Base-by-base conservation (phyloP, 2,329 filamentous ascomycete genomes). In the Aspergillus sp. region DNA sequence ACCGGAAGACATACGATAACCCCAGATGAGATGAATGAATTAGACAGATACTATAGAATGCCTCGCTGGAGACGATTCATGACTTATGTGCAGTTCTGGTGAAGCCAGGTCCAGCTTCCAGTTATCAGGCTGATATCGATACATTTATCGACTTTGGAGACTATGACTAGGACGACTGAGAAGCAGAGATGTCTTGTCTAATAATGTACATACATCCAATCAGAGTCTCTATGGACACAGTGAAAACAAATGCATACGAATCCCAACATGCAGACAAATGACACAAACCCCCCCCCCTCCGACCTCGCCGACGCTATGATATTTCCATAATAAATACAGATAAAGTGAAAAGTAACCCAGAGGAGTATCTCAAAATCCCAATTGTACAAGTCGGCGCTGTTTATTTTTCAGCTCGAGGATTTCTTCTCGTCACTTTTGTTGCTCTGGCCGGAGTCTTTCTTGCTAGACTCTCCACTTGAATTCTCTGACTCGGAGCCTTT, bases 251-350 rank as follows among this genome's bases (percentile, higher is more conserved):
- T 35, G 40, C 26, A 57, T 53, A 54, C 47, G 56, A 40, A 49
- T 56, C 51, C 56, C 51, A 57, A 51, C 56, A 58, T 54, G 46
- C 43, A 50, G 35, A 54, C 20, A 42, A 56, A 57, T 51, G 41
- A 51, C 41, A 52, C 52, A 49, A 57, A 53, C 53, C 59, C 57
- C 60, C 61, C 57, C 57, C 63, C 63, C 62, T 69, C 67, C 57
- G 58, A 63, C 63, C 62, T 69, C 67, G 69, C 68, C 68, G 62
- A 60, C 69, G 68, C 69, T 71, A 72, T 72, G 68, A 68, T 62
- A 63, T 63, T 52, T 47, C 60, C 52, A 50, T 60, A 63, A 62
- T 65, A 65, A 65, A 63, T 64, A 66, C 60, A 68, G 56, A 56
- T 61, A 60, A 64, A 65, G 30, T 60, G 41, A 61, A 61, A 64